A percentile compares a stretch with the other conserved stretches of the same genome.
These are phyloP conservation scores for Suhomyces guaymorum DNA, from an alignment of 1,139 yeast genomes.

Conservation along the genomic window DNA sequence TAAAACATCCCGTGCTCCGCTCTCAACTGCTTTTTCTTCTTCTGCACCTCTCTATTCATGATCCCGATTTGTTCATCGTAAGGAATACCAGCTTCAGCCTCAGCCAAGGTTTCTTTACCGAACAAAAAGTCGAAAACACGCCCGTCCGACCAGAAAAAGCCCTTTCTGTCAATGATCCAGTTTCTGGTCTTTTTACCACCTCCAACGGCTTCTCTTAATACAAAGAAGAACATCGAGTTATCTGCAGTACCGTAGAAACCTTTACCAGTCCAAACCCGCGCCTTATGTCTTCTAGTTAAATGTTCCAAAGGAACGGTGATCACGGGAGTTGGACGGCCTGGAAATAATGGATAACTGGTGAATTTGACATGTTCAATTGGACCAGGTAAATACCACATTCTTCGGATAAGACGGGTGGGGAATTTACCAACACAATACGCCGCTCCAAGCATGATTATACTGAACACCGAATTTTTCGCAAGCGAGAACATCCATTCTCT, in stretches of 20 bases:
- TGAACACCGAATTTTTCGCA: conserved; percentile 34
- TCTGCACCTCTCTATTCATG: conserved; percentile 39
- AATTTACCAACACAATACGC: conserved; percentile 49
- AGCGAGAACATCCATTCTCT: conserved; percentile 41
- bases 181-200: conserved; percentile 49
- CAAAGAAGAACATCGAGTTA: conserved; percentile 70
- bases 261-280: conserved; percentile 80
- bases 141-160: conserved; percentile 88
- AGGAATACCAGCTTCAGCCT: conserved; percentile 74
- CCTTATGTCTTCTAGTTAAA: conserved; percentile 56
- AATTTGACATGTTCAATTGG: conserved; percentile 58
- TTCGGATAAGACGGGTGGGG: conserved; percentile 70
- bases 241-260: conserved; percentile 87
- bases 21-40: conserved; percentile 40
- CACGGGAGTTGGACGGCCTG: conserved; percentile 77
- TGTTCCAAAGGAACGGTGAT: conserved; percentile 62
- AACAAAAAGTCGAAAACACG: conserved; percentile 77
- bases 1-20: conserved; percentile 44
- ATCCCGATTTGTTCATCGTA: conserved; percentile 58
- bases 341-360: conserved; percentile 73
- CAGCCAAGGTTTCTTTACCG: conserved; percentile 74
- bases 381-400: conserved; percentile 75
- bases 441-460: conserved; percentile 41
- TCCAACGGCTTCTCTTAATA: conserved; percentile 53
- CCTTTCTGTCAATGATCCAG: conserved; percentile 82